Evolutionary conservation across 768 basidiomycete genomes (phyloP).

Genomic region (Amylocystis lapponica): DNA sequence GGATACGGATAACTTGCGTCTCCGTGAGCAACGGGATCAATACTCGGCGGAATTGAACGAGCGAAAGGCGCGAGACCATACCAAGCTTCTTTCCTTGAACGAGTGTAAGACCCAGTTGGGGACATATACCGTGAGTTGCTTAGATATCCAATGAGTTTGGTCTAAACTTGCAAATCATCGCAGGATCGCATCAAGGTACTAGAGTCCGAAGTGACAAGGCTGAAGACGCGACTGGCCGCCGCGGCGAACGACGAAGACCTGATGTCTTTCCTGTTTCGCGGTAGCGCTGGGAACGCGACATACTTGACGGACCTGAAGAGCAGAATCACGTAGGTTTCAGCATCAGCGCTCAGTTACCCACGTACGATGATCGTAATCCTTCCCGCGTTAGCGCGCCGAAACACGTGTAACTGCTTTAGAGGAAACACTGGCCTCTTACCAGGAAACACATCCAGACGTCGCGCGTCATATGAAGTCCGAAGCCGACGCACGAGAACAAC

Average conservation of each 20-base stretch:
- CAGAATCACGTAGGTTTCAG: slow-evolving; percentile 41
- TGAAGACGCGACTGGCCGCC: slow-evolving; percentile 76
- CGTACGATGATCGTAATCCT: background rate
- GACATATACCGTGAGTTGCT: slow-evolving; percentile 43
- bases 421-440: slow-evolving; percentile 38
- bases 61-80: slow-evolving; percentile 55
- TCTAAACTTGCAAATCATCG: slow-evolving; percentile 1
- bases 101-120: slow-evolving; percentile 64
- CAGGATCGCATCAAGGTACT: slow-evolving; percentile 72
- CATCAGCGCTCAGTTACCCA: background rate
- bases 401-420: slow-evolving; percentile 45
- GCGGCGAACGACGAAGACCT: slow-evolving; percentile 64
- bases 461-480: slow-evolving; percentile 45
- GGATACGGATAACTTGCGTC: slow-evolving; percentile 58
- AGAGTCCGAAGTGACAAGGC: slow-evolving; percentile 64
- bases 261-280: slow-evolving; percentile 61
- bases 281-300: slow-evolving; percentile 40
- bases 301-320: slow-evolving; percentile 50
- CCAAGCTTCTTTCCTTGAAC: slow-evolving; percentile 51
- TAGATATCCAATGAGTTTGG: background rate
- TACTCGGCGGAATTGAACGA: slow-evolving; percentile 59
- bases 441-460: slow-evolving; percentile 48
- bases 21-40: slow-evolving; percentile 72
- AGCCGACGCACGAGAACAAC: slow-evolving; percentile 42
- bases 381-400: slow-evolving; percentile 52